These are phyloP conservation scores for Sphaceloma murrayae DNA, from an alignment of 2,329 filamentous ascomycete species.

Conservation along the genomic window DNA sequence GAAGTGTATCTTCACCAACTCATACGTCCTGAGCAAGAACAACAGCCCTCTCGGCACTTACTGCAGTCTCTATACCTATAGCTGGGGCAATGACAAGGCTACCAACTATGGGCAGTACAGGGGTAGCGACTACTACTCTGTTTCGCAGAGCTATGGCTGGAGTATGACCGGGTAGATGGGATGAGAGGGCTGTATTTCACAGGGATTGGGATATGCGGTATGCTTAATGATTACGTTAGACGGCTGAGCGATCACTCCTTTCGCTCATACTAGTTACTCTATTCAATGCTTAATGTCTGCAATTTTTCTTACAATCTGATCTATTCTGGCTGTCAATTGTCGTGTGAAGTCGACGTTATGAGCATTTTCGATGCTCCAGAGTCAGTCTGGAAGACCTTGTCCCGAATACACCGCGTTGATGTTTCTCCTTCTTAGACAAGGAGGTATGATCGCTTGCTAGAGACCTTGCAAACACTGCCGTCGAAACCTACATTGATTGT, in stretches of 20 bases:
- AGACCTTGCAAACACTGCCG: too few species aligned
- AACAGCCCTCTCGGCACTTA: constrained; percentile 30
- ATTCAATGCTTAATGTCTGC: background rate
- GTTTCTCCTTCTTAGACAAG: too few species aligned
- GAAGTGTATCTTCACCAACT: constrained; percentile 29
- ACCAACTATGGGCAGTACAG: constrained; percentile 21
- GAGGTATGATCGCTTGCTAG: too few species aligned
- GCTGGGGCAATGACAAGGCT: constrained; percentile 21
- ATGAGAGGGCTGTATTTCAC: too few species aligned
- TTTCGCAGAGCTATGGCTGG: constrained; percentile 19
- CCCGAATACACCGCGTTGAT: too few species aligned
- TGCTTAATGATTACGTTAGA: constrained; percentile 13
- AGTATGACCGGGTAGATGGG: background rate
- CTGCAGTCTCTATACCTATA: constrained; percentile 31
- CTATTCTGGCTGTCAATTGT: background rate
- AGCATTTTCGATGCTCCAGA: too few species aligned
- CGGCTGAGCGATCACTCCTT: constrained; percentile 6
- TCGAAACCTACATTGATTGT: too few species aligned
- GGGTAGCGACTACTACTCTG: constrained; percentile 17
- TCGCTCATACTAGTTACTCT: background rate
- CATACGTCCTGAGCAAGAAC: constrained; percentile 34
- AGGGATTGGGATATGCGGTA: too few species aligned
- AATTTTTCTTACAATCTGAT: background rate
- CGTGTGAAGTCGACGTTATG: too few species aligned
- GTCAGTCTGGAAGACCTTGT: too few species aligned